phyloP scores from a whole-genome alignment of 2,329 filamentous ascomycete genomes.

The Calonectria leucothoes region DNA sequence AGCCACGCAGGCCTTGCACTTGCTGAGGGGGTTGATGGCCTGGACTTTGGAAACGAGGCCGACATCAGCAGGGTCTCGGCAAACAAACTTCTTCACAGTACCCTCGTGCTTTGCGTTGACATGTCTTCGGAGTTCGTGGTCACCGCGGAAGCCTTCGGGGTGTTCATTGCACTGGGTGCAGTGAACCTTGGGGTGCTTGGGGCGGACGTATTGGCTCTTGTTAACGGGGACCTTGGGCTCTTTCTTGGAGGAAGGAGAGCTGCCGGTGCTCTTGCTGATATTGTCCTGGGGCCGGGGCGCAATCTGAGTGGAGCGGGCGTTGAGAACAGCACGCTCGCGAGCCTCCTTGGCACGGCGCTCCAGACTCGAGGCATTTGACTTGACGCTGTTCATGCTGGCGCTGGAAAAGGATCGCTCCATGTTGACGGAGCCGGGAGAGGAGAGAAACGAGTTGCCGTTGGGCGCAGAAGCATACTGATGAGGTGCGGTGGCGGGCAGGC shows the following conservation, averaged over 20 bases:
- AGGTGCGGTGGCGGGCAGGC: constrained; percentile 32
- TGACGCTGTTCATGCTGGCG: constrained; percentile 53
- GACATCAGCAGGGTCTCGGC: constrained; percentile 61
- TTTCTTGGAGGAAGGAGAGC: constrained; percentile 42
- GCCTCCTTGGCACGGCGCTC: constrained; percentile 61
- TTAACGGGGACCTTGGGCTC: constrained; percentile 59
- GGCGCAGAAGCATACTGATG: constrained; percentile 47
- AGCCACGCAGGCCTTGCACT: constrained; percentile 85
- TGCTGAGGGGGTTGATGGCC: constrained; percentile 74
- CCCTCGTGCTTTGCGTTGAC: constrained; percentile 72
- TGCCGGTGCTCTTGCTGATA: constrained; percentile 9
- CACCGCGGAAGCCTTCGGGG: constrained; percentile 84
- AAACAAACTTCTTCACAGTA: constrained; percentile 67
- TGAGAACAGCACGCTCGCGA: constrained; percentile 57
- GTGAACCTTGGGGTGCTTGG: constrained; percentile 76
- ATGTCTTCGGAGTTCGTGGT: constrained; percentile 83
- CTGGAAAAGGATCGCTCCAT: constrained; percentile 64
- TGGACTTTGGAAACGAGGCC: constrained; percentile 56
- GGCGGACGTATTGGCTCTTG: constrained; percentile 64
- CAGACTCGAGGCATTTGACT: constrained; percentile 57
- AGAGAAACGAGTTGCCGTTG: constrained; percentile 44
- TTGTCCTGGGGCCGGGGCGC: constrained; percentile 57
- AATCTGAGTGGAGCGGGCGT: constrained; percentile 52
- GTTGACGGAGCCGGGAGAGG: constrained; percentile 44
- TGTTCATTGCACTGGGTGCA: constrained; percentile 79